Evolutionary conservation across 1,284 basidiomycete genomes (phyloP).

Genomic region (Spongispora temasekensis): DNA sequence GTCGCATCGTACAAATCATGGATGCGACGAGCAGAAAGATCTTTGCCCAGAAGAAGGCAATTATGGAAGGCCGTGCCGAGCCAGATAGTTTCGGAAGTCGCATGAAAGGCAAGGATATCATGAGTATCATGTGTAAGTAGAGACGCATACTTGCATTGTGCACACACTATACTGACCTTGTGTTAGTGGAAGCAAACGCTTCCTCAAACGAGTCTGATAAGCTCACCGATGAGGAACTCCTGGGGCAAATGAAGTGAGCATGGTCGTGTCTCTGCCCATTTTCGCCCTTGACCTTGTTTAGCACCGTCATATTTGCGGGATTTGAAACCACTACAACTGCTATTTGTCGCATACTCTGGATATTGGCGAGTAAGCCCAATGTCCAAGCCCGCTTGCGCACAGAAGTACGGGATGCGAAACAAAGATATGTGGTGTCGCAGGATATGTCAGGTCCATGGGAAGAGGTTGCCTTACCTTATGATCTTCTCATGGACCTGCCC

Average conservation of each 20-base stretch:
- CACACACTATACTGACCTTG: neutral
- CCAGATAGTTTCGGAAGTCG: slow-evolving; percentile 16
- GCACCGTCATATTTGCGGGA: slow-evolving; percentile 40
- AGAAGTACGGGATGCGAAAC: slow-evolving; percentile 37
- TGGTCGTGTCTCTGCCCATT: neutral
- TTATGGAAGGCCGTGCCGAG: slow-evolving; percentile 24
- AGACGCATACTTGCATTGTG: neutral
- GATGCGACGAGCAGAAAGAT: slow-evolving; percentile 44
- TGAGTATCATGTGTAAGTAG: slow-evolving; percentile 49
- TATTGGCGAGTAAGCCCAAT: slow-evolving; percentile 35
- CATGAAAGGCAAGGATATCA: slow-evolving; percentile 46
- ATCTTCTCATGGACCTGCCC: slow-evolving; percentile 36
- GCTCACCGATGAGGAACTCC: slow-evolving; percentile 36
- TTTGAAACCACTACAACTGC: slow-evolving; percentile 42
- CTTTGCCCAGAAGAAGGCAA: slow-evolving; percentile 39
- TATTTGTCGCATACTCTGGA: slow-evolving; percentile 39
- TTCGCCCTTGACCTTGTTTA: slow-evolving; percentile 11
- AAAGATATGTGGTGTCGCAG: slow-evolving; percentile 12
- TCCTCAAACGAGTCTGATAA: slow-evolving; percentile 30
- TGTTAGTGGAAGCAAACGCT: slow-evolving; percentile 33
- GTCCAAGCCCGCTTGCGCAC: slow-evolving; percentile 38
- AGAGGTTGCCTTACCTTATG: slow-evolving; percentile 34
- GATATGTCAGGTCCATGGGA: slow-evolving; percentile 26
- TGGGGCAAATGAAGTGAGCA: slow-evolving; percentile 37
- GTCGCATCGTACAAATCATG: slow-evolving; percentile 50